phyloP scores from a whole-genome alignment of 805 yeast species.

The Candida caryicola region DNA sequence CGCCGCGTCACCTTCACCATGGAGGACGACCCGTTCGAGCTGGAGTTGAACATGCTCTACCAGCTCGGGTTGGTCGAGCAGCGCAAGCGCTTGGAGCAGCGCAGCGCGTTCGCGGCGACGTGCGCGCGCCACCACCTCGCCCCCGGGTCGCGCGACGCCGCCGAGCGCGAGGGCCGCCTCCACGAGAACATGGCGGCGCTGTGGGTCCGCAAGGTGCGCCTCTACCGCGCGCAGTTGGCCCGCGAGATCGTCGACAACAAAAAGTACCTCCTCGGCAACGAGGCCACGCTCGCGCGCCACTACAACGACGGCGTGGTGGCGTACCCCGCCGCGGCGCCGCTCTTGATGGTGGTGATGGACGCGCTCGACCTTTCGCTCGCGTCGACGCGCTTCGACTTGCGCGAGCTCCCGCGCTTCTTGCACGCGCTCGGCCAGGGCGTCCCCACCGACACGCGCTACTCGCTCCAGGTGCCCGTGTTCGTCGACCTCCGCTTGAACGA shows the following conservation, averaged over 20 bases:
- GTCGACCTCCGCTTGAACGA: slow-evolving; percentile 58
- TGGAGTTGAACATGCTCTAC: slow-evolving; percentile 38
- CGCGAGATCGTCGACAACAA: slow-evolving; percentile 37
- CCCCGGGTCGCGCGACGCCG: slow-evolving; percentile 3
- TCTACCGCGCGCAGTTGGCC: slow-evolving; percentile 38
- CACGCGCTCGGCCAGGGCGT: slow-evolving; percentile 77
- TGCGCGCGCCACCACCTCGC: background rate
- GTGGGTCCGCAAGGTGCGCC: slow-evolving; percentile 68
- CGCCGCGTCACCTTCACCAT: slow-evolving; percentile 28
- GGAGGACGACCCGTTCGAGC: slow-evolving; percentile 47
- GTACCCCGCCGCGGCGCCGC: slow-evolving; percentile 34
- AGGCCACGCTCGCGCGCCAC: slow-evolving; percentile 14
- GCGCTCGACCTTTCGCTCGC: slow-evolving; percentile 23
- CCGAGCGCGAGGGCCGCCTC: slow-evolving; percentile 25
- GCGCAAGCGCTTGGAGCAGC: slow-evolving; percentile 33
- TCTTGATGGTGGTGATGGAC: slow-evolving; percentile 29
- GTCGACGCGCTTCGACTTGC: slow-evolving; percentile 25
- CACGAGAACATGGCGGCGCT: slow-evolving; percentile 51
- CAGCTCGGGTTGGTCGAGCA: slow-evolving; percentile 42
- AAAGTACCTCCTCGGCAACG: slow-evolving; percentile 35
- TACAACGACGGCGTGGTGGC: slow-evolving; percentile 27
- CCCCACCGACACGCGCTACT: slow-evolving; percentile 67
- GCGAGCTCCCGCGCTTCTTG: slow-evolving; percentile 57
- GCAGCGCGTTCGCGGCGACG: slow-evolving; percentile 21
- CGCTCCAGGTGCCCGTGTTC: slow-evolving; percentile 64